Conservation (phyloP, 371 early-diverging fungal genomes). For the Mucor circinelloides region DNA sequence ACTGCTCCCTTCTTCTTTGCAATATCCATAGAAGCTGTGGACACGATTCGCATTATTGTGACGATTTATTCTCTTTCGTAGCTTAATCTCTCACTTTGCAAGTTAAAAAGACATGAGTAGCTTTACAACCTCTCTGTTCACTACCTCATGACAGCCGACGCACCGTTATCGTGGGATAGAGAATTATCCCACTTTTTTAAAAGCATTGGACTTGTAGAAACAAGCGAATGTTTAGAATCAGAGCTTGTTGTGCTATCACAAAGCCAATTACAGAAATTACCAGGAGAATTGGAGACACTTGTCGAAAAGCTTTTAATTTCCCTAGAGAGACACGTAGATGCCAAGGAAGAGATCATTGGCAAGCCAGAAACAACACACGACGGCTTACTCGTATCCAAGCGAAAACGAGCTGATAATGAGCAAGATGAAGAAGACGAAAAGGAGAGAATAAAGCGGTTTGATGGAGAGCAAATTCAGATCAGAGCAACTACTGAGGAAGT, state of each 20-base stretch:
- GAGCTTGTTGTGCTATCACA: constrained; percentile 42
- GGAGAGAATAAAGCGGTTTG: constrained; percentile 34
- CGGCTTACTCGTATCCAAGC: constrained; percentile 24
- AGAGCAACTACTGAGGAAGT: constrained; percentile 46
- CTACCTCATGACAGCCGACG: not conserved
- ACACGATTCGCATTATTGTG: not conserved
- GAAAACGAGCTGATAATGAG: constrained; percentile 15
- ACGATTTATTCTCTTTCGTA: not conserved
- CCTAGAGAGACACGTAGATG: constrained; percentile 39
- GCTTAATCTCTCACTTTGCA: not conserved
- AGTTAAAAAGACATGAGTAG: not conserved
- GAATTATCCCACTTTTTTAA: constrained; percentile 36
- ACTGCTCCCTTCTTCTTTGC: no score
- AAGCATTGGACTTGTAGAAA: constrained; percentile 43
- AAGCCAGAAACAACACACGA: constrained; percentile 13
- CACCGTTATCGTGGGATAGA: constrained; percentile 32
- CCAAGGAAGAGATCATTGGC: constrained; percentile 26
- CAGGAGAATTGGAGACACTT: constrained; percentile 35
- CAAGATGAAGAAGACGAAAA: constrained; percentile 29
- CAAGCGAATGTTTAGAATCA: constrained; percentile 41
- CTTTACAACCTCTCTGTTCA: not conserved
- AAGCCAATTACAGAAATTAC: constrained; percentile 33
- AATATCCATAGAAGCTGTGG: no score
- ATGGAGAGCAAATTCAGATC: constrained; percentile 53
- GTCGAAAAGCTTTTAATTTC: constrained; percentile 37